phyloP scores from a whole-genome alignment of 1,284 basidiomycete genomes.

The Microbotryum violaceum region DNA sequence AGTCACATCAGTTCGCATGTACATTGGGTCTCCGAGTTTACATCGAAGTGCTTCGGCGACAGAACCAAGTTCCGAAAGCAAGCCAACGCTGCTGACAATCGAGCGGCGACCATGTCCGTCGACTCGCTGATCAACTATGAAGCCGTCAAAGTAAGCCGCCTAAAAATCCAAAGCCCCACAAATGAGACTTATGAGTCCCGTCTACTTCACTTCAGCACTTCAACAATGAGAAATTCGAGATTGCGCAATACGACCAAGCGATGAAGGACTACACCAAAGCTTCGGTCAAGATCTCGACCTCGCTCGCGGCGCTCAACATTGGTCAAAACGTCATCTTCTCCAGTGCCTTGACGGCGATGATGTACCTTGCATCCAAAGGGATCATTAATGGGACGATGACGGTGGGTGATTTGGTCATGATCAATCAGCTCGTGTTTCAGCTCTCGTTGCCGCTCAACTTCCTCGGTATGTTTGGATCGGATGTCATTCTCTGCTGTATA shows the following conservation, averaged over 20 bases:
- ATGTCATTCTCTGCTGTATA: no score
- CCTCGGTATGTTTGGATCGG: conserved; percentile 50
- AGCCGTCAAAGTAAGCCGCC: conserved; percentile 73
- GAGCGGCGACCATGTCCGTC: conserved; percentile 85
- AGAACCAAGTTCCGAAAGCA: conserved; percentile 89
- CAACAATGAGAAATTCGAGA: conserved; percentile 90
- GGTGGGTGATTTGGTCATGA: conserved; percentile 94
- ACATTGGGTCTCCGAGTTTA: not conserved
- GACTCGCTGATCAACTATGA: conserved; percentile 97
- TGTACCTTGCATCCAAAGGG: conserved; percentile 93
- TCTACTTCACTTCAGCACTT: conserved; percentile 59
- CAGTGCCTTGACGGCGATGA: conserved; percentile 81
- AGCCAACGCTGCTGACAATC: conserved; percentile 94
- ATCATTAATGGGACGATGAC: conserved; percentile 94
- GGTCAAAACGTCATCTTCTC: conserved; percentile 97
- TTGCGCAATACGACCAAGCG: conserved; percentile 84
- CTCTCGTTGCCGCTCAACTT: conserved; percentile 93
- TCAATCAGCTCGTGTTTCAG: conserved; percentile 99
- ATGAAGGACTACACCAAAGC: conserved; percentile 81
- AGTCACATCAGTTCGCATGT: not conserved
- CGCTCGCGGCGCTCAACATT: conserved; percentile 84
- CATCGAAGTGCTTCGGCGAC: conserved; percentile 8
- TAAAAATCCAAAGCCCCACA: not conserved
- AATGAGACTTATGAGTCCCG: not conserved
- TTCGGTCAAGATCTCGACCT: conserved; percentile 90